These are phyloP conservation scores for Boletus semigastroideus DNA, from an alignment of 1,284 basidiomycete species.

Conservation along the genomic window DNA sequence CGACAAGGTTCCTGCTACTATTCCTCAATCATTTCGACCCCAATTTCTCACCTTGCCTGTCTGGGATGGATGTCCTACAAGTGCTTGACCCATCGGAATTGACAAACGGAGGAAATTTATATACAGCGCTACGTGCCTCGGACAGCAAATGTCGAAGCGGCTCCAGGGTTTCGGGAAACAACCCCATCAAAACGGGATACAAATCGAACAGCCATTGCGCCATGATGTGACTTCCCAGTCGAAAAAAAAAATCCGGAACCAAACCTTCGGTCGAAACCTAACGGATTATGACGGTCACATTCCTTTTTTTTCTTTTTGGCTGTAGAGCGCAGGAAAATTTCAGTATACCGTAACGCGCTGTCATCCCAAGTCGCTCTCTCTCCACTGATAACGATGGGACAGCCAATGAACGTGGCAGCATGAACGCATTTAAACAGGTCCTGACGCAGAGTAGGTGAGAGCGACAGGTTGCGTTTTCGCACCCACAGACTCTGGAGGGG, in stretches of 20 bases:
- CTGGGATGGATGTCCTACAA: neutral
- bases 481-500: neutral
- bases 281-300: conserved; percentile 19
- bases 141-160: conserved; percentile 18
- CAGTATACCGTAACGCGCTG: conserved; percentile 23
- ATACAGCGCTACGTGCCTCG: neutral
- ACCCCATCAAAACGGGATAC: conserved; percentile 14
- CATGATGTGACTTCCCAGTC: conserved; percentile 7
- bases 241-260: conserved; percentile 1
- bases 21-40: conserved; percentile 25
- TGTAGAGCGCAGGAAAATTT: conserved; percentile 27
- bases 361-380: conserved; percentile 12
- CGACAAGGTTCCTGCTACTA: conserved; percentile 19
- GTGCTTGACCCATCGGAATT: conserved; percentile 2
- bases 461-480: too few species aligned
- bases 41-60: conserved; percentile 4
- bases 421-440: neutral
- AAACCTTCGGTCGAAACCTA: conserved; percentile 18
- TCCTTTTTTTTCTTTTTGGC: conserved; percentile 7
- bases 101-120: conserved; percentile 2
- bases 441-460: conserved; percentile 12
- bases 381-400: conserved; percentile 13
- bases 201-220: conserved; percentile 2
- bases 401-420: conserved; percentile 25
- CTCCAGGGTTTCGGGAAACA: conserved; percentile 7